Evolutionary conservation across 192 early-diverging fungal species (phyloP).

Genomic region (Backusella tarrabulga): DNA sequence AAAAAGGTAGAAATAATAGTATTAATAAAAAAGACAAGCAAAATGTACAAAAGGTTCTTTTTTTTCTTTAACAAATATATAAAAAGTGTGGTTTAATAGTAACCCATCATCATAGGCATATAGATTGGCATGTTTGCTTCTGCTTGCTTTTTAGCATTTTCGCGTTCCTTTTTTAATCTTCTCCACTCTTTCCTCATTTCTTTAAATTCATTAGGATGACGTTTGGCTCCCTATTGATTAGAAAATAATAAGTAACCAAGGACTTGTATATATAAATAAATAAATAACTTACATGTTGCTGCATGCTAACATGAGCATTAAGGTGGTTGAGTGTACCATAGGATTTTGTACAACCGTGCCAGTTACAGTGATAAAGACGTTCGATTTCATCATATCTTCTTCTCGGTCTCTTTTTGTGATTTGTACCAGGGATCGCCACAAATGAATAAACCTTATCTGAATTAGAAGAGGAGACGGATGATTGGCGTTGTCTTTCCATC

Average conservation of each 20-base stretch:
- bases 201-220: constrained; percentile 56
- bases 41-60: not conserved
- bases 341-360: constrained; percentile 50
- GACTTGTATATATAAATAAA: not conserved
- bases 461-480: constrained; percentile 8
- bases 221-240: constrained; percentile 44
- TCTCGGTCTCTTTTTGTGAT: constrained; percentile 55
- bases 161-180: constrained; percentile 50
- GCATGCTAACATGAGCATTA: constrained; percentile 62
- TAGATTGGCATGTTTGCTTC: constrained; percentile 17
- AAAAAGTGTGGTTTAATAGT: not conserved
- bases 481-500: not conserved
- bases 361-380: constrained; percentile 56
- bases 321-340: constrained; percentile 63
- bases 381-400: constrained; percentile 61
- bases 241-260: not conserved
- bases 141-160: constrained; percentile 17
- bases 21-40: not conserved
- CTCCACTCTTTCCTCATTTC: constrained; percentile 56
- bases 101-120: constrained; percentile 8
- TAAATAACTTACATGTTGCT: constrained; percentile 44
- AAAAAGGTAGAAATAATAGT: not conserved
- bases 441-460: constrained; percentile 36
- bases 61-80: not conserved
- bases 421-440: constrained; percentile 51